Evolutionary conservation across 345 rosid species (phyloP).

Genomic region (Melaleuca quinquenervia): DNA sequence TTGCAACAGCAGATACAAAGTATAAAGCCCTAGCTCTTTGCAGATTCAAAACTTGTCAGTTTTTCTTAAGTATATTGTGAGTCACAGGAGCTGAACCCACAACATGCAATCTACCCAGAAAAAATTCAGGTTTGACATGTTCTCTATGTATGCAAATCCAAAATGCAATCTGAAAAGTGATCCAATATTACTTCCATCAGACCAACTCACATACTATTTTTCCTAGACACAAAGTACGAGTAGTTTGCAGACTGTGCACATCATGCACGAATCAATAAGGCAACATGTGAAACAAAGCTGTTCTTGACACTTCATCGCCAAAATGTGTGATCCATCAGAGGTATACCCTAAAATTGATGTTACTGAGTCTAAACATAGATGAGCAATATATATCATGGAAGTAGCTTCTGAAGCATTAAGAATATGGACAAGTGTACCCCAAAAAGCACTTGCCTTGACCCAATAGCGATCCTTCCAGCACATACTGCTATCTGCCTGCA

Average conservation of each 20-base stretch:
- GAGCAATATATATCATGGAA: not conserved
- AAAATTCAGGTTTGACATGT: not conserved
- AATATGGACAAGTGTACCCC: not conserved
- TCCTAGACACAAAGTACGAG: not conserved
- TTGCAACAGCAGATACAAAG: not conserved
- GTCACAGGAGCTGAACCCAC: not conserved
- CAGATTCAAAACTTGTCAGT: not conserved
- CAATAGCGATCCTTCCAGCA: conserved; percentile 78
- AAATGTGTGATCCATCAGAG: not conserved
- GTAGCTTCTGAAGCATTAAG: not conserved
- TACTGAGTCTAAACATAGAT: not conserved
- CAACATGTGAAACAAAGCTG: not conserved
- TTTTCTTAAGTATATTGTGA: not conserved
- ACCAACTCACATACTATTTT: not conserved
- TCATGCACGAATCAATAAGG: not conserved
- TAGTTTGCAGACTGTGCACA: not conserved
- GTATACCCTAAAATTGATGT: not conserved
- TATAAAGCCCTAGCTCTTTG: not conserved
- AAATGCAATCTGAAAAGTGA: not conserved
- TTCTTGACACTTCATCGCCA: not conserved
- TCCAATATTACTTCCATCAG: not conserved
- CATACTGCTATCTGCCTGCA: conserved; percentile 65
- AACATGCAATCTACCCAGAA: not conserved
- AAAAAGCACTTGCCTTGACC: conserved; percentile 76
- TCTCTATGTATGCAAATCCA: not conserved